Conservation (phyloP, 768 basidiomycete species). For the Lepiota venenata region DNA sequence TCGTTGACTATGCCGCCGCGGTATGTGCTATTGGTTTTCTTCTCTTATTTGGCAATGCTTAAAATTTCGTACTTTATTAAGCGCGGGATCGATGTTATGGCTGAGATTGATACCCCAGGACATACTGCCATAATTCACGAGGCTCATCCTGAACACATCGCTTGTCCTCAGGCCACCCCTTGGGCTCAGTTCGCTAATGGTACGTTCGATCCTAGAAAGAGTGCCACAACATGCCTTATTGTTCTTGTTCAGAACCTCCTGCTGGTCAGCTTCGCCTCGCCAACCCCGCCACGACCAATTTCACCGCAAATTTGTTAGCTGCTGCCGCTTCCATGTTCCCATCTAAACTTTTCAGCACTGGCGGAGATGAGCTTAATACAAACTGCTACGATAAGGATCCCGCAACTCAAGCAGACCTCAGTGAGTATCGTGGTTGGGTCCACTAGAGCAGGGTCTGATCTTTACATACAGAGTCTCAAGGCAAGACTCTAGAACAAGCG, state of each 20-base stretch:
- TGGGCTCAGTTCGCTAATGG: slow-evolving; percentile 61
- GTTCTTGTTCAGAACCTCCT: slow-evolving; percentile 56
- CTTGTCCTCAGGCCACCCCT: slow-evolving; percentile 58
- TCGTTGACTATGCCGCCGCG: slow-evolving; percentile 66
- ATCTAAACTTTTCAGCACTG: slow-evolving; percentile 66
- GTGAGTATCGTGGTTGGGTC: slow-evolving; percentile 16
- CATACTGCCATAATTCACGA: slow-evolving; percentile 68
- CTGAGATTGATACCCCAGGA: slow-evolving; percentile 82
- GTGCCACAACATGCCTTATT: background rate
- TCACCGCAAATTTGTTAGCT: slow-evolving; percentile 51
- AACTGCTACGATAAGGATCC: slow-evolving; percentile 66
- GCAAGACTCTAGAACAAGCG: slow-evolving; percentile 60
- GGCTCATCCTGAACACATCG: slow-evolving; percentile 74
- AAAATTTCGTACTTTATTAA: slow-evolving; percentile 16
- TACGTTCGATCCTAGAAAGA: slow-evolving; percentile 9
- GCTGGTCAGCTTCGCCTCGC: slow-evolving; percentile 82
- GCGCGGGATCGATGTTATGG: slow-evolving; percentile 75
- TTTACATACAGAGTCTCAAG: slow-evolving; percentile 22
- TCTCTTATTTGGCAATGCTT: background rate
- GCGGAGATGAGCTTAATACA: slow-evolving; percentile 79
- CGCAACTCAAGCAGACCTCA: slow-evolving; percentile 57
- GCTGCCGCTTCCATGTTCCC: slow-evolving; percentile 49
- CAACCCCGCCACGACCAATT: slow-evolving; percentile 52
- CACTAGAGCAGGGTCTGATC: background rate
- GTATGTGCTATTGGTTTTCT: slow-evolving; percentile 37